phyloP scores from a whole-genome alignment of 805 yeast genomes.

The Blastobotrys robertii region DNA sequence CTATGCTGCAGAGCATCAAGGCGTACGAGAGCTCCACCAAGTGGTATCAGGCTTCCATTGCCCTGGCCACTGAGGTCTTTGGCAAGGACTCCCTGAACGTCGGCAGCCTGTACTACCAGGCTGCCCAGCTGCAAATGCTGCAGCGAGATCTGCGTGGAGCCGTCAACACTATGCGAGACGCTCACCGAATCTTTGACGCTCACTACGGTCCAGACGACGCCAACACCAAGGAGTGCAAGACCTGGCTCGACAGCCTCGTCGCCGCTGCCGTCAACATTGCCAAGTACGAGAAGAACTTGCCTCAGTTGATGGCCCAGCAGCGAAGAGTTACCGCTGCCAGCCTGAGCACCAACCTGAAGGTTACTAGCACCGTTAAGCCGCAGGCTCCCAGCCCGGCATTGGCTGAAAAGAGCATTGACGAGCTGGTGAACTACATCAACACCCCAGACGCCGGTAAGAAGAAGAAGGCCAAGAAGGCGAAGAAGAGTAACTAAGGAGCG shows the following conservation, averaged over 20 bases:
- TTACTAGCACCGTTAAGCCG: neutral
- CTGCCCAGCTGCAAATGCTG: slow-evolving; percentile 50
- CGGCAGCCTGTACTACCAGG: slow-evolving; percentile 59
- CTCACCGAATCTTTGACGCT: slow-evolving; percentile 47
- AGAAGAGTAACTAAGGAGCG: slow-evolving; percentile 30
- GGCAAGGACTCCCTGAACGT: slow-evolving; percentile 50
- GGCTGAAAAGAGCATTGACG: slow-evolving; percentile 60
- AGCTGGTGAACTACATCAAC: slow-evolving; percentile 59
- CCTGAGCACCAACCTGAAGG: slow-evolving; percentile 1
- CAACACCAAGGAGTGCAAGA: slow-evolving; percentile 56
- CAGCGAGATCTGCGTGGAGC: slow-evolving; percentile 47
- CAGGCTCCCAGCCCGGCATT: slow-evolving; percentile 25
- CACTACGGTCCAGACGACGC: slow-evolving; percentile 60
- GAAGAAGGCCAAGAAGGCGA: slow-evolving; percentile 29
- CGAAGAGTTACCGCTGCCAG: slow-evolving; percentile 1
- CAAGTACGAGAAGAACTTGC: slow-evolving; percentile 26
- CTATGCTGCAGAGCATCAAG: slow-evolving; percentile 46
- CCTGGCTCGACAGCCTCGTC: slow-evolving; percentile 51
- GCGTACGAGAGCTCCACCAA: slow-evolving; percentile 39
- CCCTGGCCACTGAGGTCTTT: slow-evolving; percentile 39
- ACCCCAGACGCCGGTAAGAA: slow-evolving; percentile 13
- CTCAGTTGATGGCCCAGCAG: slow-evolving; percentile 3
- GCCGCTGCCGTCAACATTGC: slow-evolving; percentile 39
- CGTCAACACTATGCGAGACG: slow-evolving; percentile 41
- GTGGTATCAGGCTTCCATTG: slow-evolving; percentile 45